Base-by-base conservation (phyloP, 768 basidiomycete genomes). In the Amanita inopinata region DNA sequence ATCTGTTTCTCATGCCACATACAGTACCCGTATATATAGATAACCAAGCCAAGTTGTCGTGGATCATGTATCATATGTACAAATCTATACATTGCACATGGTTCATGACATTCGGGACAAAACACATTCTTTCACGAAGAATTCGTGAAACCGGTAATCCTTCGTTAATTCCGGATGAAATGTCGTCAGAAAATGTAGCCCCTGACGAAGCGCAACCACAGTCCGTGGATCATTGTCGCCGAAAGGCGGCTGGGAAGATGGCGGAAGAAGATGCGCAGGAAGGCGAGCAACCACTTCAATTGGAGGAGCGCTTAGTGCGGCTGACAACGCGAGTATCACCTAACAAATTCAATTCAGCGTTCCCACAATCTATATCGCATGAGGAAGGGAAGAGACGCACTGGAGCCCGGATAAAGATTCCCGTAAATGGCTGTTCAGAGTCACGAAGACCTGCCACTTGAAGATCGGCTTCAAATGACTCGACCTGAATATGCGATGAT, bases 121-220 rank as follows among this genome's bases (percentile, higher is more conserved):
- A 6, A 92, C 84, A 53, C 85, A 90, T 53, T 80, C 72, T 42
- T 68, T 69, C 31, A 94, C 69, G 55, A 94, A 97, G 58, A 86
- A 94, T 47, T 94, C 85, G 59, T 96, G 93, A 55, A 97, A 88
- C 28, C 93, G 77, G 45, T 74, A 62, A 54, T 98, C 94, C 44
- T 71, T 69, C 17, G 88, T 92, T 33, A 98, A 66, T 59, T 98
- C 94, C 0, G 93, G 94, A 56, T 98, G 94, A 65, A 96, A 97
- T 0, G 83, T 88, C 3, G 92, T 91, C 20, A 92, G 70, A 47
- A 98, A 66, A 56, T 90, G 81, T 19, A 65, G 69, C 19, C 93
- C 93, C 56, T 96, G 88, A 2, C 81, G 76, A 12, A 92, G 61
- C 12, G 91, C 91, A 37, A 97, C 92, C 49, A 87, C 78, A 8